Base-by-base conservation (phyloP, 805 yeast species). In the Barnettozyma californica region DNA sequence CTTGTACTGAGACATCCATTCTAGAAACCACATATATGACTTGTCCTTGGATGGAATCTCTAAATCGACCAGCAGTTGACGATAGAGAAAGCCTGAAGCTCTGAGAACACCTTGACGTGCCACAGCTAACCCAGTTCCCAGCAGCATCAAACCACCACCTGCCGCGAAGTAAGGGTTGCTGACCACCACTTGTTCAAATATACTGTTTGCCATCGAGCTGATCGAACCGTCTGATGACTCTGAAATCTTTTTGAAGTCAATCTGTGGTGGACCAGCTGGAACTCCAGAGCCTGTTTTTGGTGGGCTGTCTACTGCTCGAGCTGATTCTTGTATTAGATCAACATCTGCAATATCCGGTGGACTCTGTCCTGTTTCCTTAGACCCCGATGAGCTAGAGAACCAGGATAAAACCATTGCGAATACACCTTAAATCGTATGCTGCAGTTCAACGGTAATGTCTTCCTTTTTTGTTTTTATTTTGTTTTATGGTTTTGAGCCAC, bases 111-210 rank as follows among this genome's bases (percentile, higher is more conserved):
- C 89, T 49, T 78, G 82, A 44, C 96, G 73, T 0, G 88, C 81
- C 8, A 89, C 57, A 0, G 97, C 95, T 31, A 94, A 67, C 1
- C 83, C 84, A 0, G 96, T 90, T n/a, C 99, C 99, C 2, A 94
- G 70, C 4, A 91, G 71, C 99, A 94, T 94, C 37, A 94, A 71
- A 0, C 99, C 99, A 58, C 97, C 97, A 60, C 99, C 99, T 0
- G 98, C 99, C 1, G 97, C 94, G 70, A 94, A 92, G 65, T 89
- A 90, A n/a, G 97, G 98, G 63, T 92, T 92, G 34, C 78, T 76
- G 20, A 74, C 74, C 50, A 86, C 71, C 2, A 81, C 77, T 47
- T 79, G 81, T 38, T 76, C 67, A 58, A 80, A 67, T 5, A 82
- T 67, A 49, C 52, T 54, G 1, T 61, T 53, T 1, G 70, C 63